A percentile compares a stretch with the other conserved stretches of the same genome.
phyloP scores from a whole-genome alignment of 2,329 filamentous ascomycete species.

The Colletotrichum theobromicola region DNA sequence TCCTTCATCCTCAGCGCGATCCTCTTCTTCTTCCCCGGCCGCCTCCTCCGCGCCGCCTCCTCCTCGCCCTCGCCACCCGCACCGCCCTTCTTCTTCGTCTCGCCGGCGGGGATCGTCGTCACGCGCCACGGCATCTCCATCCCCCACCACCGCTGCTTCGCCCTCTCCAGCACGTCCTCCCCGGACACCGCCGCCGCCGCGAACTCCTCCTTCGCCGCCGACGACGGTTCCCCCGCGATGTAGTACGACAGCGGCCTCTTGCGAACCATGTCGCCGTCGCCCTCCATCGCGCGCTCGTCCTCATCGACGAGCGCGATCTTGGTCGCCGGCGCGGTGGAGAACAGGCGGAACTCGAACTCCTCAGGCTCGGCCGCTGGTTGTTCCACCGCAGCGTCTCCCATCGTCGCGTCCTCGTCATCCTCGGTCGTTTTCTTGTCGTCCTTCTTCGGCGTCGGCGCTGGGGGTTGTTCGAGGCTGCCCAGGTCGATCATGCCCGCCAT shows the following conservation, averaged over 20 bases:
- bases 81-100: not conserved
- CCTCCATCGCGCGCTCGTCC: constrained; percentile 33
- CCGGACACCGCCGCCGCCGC: constrained; percentile 53
- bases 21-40: constrained; percentile 64
- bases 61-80: too few species aligned
- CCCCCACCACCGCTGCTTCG: constrained; percentile 57
- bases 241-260: constrained; percentile 55
- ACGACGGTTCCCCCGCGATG: constrained; percentile 43
- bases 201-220: constrained; percentile 43
- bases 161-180: constrained; percentile 53
- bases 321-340: constrained; percentile 50
- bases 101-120: constrained; percentile 37
- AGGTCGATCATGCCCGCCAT: constrained; percentile 53
- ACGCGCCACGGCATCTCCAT: constrained; percentile 67
- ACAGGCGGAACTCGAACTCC: constrained; percentile 64
- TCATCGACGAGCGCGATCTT: constrained; percentile 58
- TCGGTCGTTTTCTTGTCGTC: not conserved
- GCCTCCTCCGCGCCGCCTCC: constrained; percentile 41
- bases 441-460: constrained; percentile 1
- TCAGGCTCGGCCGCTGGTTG: constrained; percentile 33
- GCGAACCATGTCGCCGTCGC: constrained; percentile 40
- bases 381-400: constrained; percentile 13
- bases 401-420: constrained; percentile 19
- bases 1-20: constrained; percentile 54
- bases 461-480: constrained; percentile 28